phyloP scores from a whole-genome alignment of 2,329 filamentous ascomycete genomes.

The Chaetomiaceae sp. region DNA sequence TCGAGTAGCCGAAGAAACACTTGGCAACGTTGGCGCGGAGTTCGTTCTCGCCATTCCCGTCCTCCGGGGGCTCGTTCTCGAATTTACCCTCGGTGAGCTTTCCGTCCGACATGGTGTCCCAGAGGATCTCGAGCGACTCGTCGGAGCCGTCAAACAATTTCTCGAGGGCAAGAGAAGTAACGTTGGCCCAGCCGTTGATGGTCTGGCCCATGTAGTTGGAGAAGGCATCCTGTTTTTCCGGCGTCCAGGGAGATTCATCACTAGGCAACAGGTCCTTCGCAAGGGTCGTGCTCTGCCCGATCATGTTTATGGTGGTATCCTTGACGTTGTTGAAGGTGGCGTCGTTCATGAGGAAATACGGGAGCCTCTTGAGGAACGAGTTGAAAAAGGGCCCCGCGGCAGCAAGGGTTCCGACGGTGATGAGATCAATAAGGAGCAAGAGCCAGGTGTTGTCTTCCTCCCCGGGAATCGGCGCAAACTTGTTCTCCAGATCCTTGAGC shows the following conservation, averaged over 20 bases:
- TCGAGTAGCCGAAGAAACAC: conserved; percentile 31
- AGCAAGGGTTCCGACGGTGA: conserved; percentile 29
- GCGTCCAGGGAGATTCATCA: conserved; percentile 23
- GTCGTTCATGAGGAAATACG: conserved; percentile 18
- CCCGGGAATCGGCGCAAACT: conserved; percentile 29
- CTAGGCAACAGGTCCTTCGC: conserved; percentile 26
- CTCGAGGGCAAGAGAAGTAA: conserved; percentile 13
- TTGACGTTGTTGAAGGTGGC: conserved; percentile 24
- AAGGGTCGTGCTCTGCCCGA: conserved; percentile 27
- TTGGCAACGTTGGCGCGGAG: conserved; percentile 22
- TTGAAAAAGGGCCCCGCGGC: conserved; percentile 30
- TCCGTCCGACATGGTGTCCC: conserved; percentile 29
- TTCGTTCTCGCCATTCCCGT: neutral
- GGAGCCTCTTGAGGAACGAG: conserved; percentile 22
- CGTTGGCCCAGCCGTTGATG: conserved; percentile 28
- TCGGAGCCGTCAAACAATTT: conserved; percentile 28
- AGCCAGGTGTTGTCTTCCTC: conserved; percentile 27
- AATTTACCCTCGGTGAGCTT: conserved; percentile 27
- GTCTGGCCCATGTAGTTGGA: conserved; percentile 28
- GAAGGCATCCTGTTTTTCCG: conserved; percentile 27
- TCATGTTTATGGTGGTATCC: conserved; percentile 28
- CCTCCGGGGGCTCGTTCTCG: neutral
- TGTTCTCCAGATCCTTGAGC: conserved; percentile 13
- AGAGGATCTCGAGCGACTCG: conserved; percentile 25
- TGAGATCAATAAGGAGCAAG: conserved; percentile 30